Percentiles rank a stretch among this genome's conserved stretches.
phyloP scores from a whole-genome alignment of 2,329 filamentous ascomycete species.

The Alternaria sp. region DNA sequence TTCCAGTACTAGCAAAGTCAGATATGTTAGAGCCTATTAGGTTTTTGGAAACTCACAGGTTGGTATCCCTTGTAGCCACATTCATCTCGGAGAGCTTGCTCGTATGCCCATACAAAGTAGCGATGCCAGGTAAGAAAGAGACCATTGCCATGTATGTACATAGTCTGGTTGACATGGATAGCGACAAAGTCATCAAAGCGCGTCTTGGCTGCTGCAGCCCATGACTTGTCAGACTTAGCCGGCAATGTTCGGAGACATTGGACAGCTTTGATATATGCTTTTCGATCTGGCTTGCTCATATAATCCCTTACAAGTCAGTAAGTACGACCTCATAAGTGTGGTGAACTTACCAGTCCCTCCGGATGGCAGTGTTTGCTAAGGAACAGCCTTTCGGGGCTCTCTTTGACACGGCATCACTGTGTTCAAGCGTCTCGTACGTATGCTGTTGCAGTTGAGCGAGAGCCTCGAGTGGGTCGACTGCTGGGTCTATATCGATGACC shows the following conservation, averaged over 20 bases:
- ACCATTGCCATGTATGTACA: slow-evolving; percentile 7
- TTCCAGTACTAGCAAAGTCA: slow-evolving; percentile 9
- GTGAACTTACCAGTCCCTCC: slow-evolving; percentile 1
- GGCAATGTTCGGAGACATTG: slow-evolving; percentile 11
- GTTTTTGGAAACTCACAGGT: slow-evolving; percentile 3
- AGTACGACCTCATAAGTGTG: not conserved
- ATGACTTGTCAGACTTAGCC: slow-evolving; percentile 4
- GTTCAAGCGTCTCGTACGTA: slow-evolving; percentile 4
- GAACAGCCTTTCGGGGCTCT: not conserved
- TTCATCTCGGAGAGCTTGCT: slow-evolving; percentile 12
- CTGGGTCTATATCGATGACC: slow-evolving; percentile 7
- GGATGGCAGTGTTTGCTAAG: slow-evolving; percentile 3
- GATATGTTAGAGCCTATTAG: not conserved
- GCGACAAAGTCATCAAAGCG: slow-evolving; percentile 15
- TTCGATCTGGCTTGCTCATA: slow-evolving; percentile 4
- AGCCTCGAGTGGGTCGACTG: slow-evolving; percentile 4
- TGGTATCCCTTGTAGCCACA: slow-evolving; percentile 14
- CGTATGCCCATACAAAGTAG: slow-evolving; percentile 13
- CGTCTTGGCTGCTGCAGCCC: slow-evolving; percentile 12
- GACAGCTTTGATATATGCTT: slow-evolving; percentile 6
- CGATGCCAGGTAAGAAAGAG: slow-evolving; percentile 12
- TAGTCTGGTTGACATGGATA: slow-evolving; percentile 12
- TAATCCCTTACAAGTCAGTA: slow-evolving; percentile 8
- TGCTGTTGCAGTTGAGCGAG: slow-evolving; percentile 10
- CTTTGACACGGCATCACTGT: not conserved